These are phyloP conservation scores for Cryptosporidium sp. DNA, from an alignment of 169 alveolate species.

Conservation along the genomic window DNA sequence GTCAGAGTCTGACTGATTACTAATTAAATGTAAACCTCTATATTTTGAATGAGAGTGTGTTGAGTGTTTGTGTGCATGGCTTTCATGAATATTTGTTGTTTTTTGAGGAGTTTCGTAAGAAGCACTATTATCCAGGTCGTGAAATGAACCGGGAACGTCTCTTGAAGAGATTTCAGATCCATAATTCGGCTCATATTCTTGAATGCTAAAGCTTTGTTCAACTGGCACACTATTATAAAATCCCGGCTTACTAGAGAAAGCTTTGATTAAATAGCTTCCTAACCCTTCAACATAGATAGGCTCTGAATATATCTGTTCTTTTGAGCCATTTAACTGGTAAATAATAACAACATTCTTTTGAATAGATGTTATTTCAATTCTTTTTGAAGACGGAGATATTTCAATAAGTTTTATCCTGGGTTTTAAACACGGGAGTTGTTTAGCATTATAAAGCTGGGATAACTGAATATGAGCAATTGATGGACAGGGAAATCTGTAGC, in stretches of 20 bases:
- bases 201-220: conserved; percentile 12
- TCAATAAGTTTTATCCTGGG: conserved; percentile 26
- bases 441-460: conserved; percentile 46
- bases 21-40: conserved; percentile 49
- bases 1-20: conserved; percentile 32
- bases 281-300: conserved; percentile 27
- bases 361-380: conserved; percentile 7
- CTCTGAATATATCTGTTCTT: conserved; percentile 49
- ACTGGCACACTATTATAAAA: not conserved
- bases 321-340: conserved; percentile 53
- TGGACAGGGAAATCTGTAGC: conserved; percentile 73
- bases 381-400: conserved; percentile 9
- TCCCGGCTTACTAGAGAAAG: conserved; percentile 45
- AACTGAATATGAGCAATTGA: conserved; percentile 63
- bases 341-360: conserved; percentile 37
- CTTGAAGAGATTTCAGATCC: not conserved
- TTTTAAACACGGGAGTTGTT: conserved; percentile 28
- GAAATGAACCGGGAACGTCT: not conserved
- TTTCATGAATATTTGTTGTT: not conserved
- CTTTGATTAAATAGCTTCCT: conserved; percentile 40
- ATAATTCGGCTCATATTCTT: not conserved
- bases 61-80: not conserved
- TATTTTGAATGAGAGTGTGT: conserved; percentile 26
- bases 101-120: not conserved
- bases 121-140: not conserved